Evolutionary conservation across 106 monocot genomes (phyloP).

Genomic region (Phalaenopsis aphrodite): DNA sequence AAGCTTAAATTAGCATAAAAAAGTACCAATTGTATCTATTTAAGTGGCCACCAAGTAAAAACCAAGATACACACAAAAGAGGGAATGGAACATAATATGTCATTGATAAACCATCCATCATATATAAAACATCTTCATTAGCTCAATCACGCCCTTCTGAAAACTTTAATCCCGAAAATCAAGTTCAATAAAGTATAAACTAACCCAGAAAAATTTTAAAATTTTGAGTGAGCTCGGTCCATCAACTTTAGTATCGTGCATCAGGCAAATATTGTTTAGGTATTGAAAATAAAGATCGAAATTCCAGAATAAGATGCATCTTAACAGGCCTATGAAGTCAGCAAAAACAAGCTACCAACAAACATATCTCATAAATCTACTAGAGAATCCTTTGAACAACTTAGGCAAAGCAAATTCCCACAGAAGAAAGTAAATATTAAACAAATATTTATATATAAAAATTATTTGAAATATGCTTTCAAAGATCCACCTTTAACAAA

Average conservation of each 20-base stretch:
- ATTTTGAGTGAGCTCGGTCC: background rate
- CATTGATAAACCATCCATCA: background rate
- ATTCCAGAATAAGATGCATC: background rate
- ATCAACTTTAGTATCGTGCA: background rate
- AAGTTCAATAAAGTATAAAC: background rate
- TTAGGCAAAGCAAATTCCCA: background rate
- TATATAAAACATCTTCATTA: background rate
- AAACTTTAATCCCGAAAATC: background rate
- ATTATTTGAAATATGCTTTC: background rate
- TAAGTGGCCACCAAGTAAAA: background rate
- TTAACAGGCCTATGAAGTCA: background rate
- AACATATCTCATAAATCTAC: background rate
- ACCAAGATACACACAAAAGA: background rate
- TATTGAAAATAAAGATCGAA: background rate
- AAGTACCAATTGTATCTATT: background rate
- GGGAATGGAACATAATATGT: background rate
- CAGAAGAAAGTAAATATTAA: background rate
- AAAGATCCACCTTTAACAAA: conserved; percentile 65
- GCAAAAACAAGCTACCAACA: background rate
- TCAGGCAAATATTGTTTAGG: background rate
- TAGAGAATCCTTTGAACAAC: background rate
- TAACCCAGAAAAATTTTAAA: background rate
- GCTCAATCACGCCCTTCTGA: background rate
- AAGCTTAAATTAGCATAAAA: too few species aligned
- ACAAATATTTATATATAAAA: background rate